Conservation (phyloP, 495 filamentous ascomycete species). For the Parathielavia hyrcaniae region DNA sequence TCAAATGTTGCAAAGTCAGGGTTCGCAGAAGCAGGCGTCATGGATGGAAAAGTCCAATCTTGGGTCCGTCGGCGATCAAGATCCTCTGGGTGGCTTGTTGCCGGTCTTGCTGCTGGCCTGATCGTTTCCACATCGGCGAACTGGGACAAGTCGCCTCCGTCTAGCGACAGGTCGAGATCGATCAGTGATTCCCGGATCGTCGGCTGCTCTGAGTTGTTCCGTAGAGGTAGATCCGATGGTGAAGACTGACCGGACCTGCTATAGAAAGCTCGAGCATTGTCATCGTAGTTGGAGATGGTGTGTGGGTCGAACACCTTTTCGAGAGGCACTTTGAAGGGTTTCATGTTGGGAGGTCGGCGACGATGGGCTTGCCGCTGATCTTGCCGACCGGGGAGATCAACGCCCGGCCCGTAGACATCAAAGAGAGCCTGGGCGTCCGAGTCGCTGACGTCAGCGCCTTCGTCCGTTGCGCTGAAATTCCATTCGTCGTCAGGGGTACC, state of each 20-base stretch:
- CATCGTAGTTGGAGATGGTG: constrained; percentile 50
- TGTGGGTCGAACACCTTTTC: constrained; percentile 55
- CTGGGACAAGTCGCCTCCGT: constrained; percentile 44
- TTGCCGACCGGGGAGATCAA: constrained; percentile 46
- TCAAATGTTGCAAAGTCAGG: too few relatives aligned
- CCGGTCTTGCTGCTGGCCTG: constrained; percentile 46
- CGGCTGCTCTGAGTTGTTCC: constrained; percentile 47
- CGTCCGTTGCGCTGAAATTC: constrained; percentile 87
- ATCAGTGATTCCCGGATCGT: constrained; percentile 51
- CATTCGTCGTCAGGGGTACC: constrained; percentile 62
- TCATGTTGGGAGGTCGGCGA: constrained; percentile 44
- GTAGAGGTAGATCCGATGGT: constrained; percentile 49
- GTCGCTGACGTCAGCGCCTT: constrained; percentile 53
- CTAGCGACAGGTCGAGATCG: constrained; percentile 51
- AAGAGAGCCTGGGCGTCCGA: constrained; percentile 44
- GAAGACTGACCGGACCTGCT: constrained; percentile 34
- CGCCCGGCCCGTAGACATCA: constrained; percentile 47
- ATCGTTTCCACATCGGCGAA: constrained; percentile 57
- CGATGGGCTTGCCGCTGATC: constrained; percentile 38
- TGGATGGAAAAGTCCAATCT: constrained; percentile 58
- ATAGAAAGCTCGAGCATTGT: constrained; percentile 49
- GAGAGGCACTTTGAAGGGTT: constrained; percentile 45
- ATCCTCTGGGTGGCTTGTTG: too few relatives aligned
- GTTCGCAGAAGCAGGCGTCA: constrained; percentile 45
- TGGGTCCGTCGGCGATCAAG: constrained; percentile 50